Conservation (phyloP, 495 filamentous ascomycete species). For the Aspergillus asperescens region DNA sequence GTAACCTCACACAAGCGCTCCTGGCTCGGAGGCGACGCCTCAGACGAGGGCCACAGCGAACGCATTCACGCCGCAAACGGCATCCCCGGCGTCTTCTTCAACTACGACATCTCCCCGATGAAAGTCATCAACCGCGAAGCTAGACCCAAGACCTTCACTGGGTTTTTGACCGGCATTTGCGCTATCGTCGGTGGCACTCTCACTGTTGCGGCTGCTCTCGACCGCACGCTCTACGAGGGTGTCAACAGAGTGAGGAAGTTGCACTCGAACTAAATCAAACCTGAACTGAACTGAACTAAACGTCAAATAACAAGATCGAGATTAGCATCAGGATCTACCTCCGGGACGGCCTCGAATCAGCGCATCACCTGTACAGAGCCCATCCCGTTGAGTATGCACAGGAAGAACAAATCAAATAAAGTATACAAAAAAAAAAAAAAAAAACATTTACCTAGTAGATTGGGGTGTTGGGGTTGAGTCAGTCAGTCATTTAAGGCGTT, state of each 20-base stretch:
- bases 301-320: too few relatives aligned
- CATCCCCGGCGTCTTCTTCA: slow-evolving; percentile 97
- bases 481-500: background rate
- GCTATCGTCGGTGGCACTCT: slow-evolving; percentile 92
- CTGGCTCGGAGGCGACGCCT: slow-evolving; percentile 72
- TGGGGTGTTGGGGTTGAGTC: background rate
- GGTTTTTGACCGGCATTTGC: slow-evolving; percentile 89
- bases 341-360: background rate
- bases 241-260: slow-evolving; percentile 78
- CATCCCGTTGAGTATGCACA: background rate
- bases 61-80: slow-evolving; percentile 81
- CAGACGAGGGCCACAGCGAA: slow-evolving; percentile 81
- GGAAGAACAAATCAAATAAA: background rate
- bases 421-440: too few relatives aligned
- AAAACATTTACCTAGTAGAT: too few relatives aligned
- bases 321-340: too few relatives aligned
- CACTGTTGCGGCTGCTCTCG: slow-evolving; percentile 90
- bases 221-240: slow-evolving; percentile 89
- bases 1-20: slow-evolving; percentile 93
- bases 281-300: background rate
- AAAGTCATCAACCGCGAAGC: slow-evolving; percentile 98
- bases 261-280: slow-evolving; percentile 44
- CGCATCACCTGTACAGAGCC: background rate
- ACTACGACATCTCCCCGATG: slow-evolving; percentile 99
- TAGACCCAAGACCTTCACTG: slow-evolving; percentile 76